Percentiles rank a stretch among this genome's conserved stretches.
These are phyloP conservation scores for Rhododendron simsii DNA, from an alignment of 148 eudicot species.

Conservation along the genomic window DNA sequence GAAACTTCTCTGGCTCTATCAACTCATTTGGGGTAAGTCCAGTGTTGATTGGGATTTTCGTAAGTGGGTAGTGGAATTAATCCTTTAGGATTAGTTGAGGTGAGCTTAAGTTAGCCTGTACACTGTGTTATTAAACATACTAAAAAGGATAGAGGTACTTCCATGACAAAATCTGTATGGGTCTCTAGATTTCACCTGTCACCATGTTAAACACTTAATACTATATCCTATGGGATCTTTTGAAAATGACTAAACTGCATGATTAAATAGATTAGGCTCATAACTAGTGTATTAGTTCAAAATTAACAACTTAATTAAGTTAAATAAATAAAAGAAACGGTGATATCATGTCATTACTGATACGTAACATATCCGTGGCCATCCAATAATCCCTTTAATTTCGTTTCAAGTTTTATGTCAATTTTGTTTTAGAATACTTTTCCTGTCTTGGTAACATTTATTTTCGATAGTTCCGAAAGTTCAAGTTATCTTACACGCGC, in stretches of 20 bases:
- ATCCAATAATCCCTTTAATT: neutral
- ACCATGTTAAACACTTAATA: neutral
- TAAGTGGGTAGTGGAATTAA: too few species aligned
- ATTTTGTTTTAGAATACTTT: neutral
- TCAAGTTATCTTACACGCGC: neutral
- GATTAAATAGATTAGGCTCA: neutral
- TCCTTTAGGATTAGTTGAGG: too few species aligned
- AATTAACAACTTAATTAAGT: neutral
- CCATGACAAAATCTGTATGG: neutral
- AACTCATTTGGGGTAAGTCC: neutral
- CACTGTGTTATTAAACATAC: neutral
- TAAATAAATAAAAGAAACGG: neutral
- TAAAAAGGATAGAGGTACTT: neutral
- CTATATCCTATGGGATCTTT: neutral
- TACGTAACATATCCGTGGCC: neutral
- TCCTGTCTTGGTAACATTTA: neutral
- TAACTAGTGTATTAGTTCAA: neutral
- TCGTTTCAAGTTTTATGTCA: neutral
- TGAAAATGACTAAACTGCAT: conserved; percentile 12
- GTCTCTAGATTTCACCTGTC: neutral
- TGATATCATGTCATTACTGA: neutral
- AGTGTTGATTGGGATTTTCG: neutral
- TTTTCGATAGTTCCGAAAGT: neutral
- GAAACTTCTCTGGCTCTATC: too few species aligned
- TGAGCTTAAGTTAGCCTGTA: too few species aligned